Base-by-base conservation (phyloP, 768 basidiomycete genomes). In the Xerocomellus intermedius region DNA sequence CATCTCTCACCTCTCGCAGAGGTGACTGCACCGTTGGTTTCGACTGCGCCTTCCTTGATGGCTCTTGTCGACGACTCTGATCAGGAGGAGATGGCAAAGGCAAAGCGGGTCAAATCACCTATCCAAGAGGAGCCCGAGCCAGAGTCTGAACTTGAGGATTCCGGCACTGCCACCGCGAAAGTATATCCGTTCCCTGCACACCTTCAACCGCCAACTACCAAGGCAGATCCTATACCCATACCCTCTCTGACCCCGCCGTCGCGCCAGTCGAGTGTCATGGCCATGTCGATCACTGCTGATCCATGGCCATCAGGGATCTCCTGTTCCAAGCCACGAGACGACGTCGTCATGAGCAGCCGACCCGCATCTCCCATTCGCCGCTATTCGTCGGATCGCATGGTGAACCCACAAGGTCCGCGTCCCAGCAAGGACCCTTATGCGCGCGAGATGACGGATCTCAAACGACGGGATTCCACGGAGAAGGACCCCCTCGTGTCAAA, bases 401-500 rank as follows among this genome's bases (percentile, higher is more conserved):
- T 12, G 30, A 26, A 28, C 22, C 50, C 52, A 0, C 61, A 67
- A 32, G 67, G 56, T 41, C 49, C 65, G 21, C 63, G 64, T 52
- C 14, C 58, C 4, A 39, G 19, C 44, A 63, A 60, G 61, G 58
- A 62, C 12, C 14, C 49, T 7, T 41, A 48, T 53, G 1, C 61
- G n/a, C 57, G 54, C 69, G 71, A 67, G 51, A 54, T 58, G 49
- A 49, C 58, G 35, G 66, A 71, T 45, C 48, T 64, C 14, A 58
- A 64, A 39, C 54, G 62, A 30, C 56, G 62, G 30, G 61, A 63
- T 13, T 61, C 60, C 9, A 24, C 37, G 28, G 67, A 62, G 43
- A 72, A 70, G 48, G 67, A 71, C 42, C 68, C 61, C 60, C 62
- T 67, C 68, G 74, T 61, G 62, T 65, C 71, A 36, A 75, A 78